Evolutionary conservation across 1,284 basidiomycete species (phyloP).

Genomic region (Malassezia japonica): DNA sequence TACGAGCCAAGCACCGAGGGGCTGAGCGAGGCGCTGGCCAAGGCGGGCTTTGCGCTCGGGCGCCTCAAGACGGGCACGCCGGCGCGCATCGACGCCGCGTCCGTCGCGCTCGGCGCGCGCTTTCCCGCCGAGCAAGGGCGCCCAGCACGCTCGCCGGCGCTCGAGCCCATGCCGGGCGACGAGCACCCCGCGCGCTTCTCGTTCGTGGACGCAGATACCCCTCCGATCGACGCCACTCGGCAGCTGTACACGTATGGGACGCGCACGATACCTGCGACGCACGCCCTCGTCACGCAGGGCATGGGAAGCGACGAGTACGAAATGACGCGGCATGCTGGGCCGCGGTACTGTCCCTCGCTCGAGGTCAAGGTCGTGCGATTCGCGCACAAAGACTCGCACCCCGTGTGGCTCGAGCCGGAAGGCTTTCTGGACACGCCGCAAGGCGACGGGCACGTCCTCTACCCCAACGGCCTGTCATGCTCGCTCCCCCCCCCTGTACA

Average conservation of each 20-base stretch:
- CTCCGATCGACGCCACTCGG: constrained; percentile 51
- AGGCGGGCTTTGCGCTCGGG: constrained; percentile 68
- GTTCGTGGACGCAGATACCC: constrained; percentile 22
- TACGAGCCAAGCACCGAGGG: constrained; percentile 52
- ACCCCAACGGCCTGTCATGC: constrained; percentile 79
- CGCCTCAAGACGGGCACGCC: constrained; percentile 83
- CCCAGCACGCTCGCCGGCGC: constrained; percentile 5
- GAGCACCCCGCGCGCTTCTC: constrained; percentile 24
- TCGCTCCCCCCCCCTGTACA: constrained; percentile 76
- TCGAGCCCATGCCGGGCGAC: constrained; percentile 24
- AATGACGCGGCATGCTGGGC: constrained; percentile 77
- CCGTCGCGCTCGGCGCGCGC: constrained; percentile 57
- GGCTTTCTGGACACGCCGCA: constrained; percentile 69
- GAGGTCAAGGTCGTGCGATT: constrained; percentile 78
- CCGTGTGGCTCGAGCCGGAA: constrained; percentile 80
- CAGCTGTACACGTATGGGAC: constrained; percentile 70
- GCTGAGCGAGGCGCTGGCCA: constrained; percentile 63
- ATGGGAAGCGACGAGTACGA: constrained; percentile 63
- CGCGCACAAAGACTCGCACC: constrained; percentile 60
- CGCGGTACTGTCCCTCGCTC: constrained; percentile 79
- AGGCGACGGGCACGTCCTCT: constrained; percentile 59
- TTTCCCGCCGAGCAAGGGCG: constrained; percentile 13
- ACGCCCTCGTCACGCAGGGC: constrained; percentile 65
- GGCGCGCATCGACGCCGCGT: constrained; percentile 62
- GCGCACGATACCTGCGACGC: constrained; percentile 62